Evolutionary conservation across 371 early-diverging fungal species (phyloP), one percentile per base, ranked within the genome.

Genomic region (Parasitella parasitica): DNA sequence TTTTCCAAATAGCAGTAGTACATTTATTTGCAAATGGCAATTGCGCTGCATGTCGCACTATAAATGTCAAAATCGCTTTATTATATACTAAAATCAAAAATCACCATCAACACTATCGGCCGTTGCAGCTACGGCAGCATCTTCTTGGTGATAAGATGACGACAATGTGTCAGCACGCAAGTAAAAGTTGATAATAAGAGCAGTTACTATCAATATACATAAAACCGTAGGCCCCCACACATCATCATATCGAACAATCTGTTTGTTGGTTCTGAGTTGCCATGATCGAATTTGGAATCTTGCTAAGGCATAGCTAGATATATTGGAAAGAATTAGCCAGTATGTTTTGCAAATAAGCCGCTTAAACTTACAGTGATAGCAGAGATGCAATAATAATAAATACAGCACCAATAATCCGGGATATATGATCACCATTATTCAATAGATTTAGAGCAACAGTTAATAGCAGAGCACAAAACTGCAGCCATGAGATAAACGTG

Each of bases 401-500:
- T 5, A 63, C 54, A 48, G 73, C 73, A 16, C 73, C 73, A 54
- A 72, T 66, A 2, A 63, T 55, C 16, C 73, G 63, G 35, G 73
- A 72, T 26, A 69, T 71, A 59, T 61, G 49, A 64, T 82, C 76
- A 41, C 89, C 89, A 77, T 89, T 88, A 67, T 90, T 91, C 22
- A 91, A 52, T 37, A 92, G 70, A 48, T 86, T 90, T 58, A 91
- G 67, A 6, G 87, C 86, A 37, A 91, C 78, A 18, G 84, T 86
- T 6, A 90, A 84, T 35, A 91, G 63, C 30, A 87, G 65, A 50
- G 87, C 85, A 61, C 88, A 83, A 32, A 88, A 80, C 54, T 90
- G 90, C 52, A 94, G 80, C 96, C 96, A 94, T 28, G 84, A 85
- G 59, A 95, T 81, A 64, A 91, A 94, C 1, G 96, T 95, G 57